phyloP scores from a whole-genome alignment of 805 yeast genomes.

The Lipomyces anomalus region DNA sequence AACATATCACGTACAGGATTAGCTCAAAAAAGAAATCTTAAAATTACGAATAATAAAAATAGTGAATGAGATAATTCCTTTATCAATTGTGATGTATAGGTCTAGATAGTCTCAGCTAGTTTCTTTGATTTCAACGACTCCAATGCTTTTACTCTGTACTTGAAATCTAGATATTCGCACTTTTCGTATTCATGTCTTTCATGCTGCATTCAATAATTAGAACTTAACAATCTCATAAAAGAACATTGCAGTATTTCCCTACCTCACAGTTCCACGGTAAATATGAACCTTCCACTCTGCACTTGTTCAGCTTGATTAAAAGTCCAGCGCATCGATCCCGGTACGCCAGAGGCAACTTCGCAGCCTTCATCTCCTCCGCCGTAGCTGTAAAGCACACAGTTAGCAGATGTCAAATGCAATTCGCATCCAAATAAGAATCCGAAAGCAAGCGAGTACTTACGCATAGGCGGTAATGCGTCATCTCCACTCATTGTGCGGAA shows the following conservation, averaged over 20 bases:
- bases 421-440: not conserved
- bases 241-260: constrained; percentile 18
- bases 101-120: no score
- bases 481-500: constrained; percentile 20
- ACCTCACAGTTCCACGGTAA: constrained; percentile 61
- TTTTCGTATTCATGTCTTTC: constrained; percentile 81
- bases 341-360: constrained; percentile 71
- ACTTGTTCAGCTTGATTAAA: constrained; percentile 55
- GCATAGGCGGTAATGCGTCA: constrained; percentile 18
- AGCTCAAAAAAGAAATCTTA: no score
- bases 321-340: constrained; percentile 77
- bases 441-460: constrained; percentile 5
- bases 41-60: no score
- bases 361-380: constrained; percentile 75
- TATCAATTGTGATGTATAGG: no score
- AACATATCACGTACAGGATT: no score
- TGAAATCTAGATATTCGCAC: constrained; percentile 76
- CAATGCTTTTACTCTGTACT: constrained; percentile 71
- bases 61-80: no score
- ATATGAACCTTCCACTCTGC: constrained; percentile 52
- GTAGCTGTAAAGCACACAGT: constrained; percentile 43
- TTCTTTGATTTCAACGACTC: constrained; percentile 53
- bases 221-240: no score
- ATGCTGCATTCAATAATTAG: constrained; percentile 40
- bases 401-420: not conserved